These are phyloP conservation scores for Penicillium herquei DNA, from an alignment of 495 filamentous ascomycete species.

Conservation along the genomic window DNA sequence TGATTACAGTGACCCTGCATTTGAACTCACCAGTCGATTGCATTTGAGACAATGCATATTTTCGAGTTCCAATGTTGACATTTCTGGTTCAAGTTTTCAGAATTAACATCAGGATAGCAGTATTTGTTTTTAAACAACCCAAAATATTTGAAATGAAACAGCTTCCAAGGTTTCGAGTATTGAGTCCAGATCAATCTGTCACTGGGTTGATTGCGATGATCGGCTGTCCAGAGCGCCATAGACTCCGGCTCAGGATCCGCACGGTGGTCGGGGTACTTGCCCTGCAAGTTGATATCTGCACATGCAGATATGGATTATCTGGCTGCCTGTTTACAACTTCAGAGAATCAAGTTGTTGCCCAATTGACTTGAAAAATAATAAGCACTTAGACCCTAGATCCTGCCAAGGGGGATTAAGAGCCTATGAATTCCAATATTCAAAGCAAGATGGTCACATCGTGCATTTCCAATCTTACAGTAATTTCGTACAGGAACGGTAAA, in stretches of 20 bases:
- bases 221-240: constrained; percentile 16
- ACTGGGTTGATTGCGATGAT: constrained; percentile 18
- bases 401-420: background rate
- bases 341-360: no score
- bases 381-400: background rate
- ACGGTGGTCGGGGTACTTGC: background rate
- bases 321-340: no score
- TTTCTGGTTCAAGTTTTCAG: background rate
- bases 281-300: no score
- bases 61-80: background rate
- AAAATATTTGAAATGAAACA: no score
- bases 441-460: constrained; percentile 16
- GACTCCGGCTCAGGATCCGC: constrained; percentile 1
- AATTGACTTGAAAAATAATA: background rate
- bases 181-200: constrained; percentile 12
- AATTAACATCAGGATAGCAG: no score
- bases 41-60: no score
- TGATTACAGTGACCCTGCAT: background rate
- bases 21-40: background rate
- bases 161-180: no score
- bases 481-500: background rate
- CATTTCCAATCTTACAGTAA: constrained; percentile 9
- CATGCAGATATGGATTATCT: no score
- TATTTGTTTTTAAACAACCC: no score
- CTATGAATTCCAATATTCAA: background rate